Percentiles rank a stretch among this genome's conserved stretches.
These are phyloP conservation scores for Blastobotrys elegans DNA, from an alignment of 1,139 yeast species.

Conservation along the genomic window DNA sequence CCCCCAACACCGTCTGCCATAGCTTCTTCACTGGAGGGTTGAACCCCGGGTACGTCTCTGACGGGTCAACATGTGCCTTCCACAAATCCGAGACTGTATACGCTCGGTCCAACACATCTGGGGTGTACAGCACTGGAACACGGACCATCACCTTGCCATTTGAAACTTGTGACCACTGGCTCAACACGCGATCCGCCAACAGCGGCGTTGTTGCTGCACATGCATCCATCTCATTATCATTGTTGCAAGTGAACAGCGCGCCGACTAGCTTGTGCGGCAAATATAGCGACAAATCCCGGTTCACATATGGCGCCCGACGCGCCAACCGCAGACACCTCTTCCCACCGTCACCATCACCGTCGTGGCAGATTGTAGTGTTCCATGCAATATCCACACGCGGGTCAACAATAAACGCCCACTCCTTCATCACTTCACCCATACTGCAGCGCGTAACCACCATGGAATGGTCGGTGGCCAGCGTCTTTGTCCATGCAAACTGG, in stretches of 20 bases:
- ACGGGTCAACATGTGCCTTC: constrained; percentile 1
- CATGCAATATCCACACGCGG: constrained; percentile 8
- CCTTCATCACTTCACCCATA: constrained; percentile 6
- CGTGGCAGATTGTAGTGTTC: constrained; percentile 11
- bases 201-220: constrained; percentile 11
- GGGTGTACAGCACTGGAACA: constrained; percentile 12
- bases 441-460: constrained; percentile 11
- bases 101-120: constrained; percentile 12
- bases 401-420: background rate
- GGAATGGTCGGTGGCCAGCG: background rate
- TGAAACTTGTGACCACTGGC: constrained; percentile 6
- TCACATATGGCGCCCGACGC: constrained; percentile 8
- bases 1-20: background rate
- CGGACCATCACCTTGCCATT: constrained; percentile 1
- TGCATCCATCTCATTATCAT: background rate
- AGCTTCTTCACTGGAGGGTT: background rate
- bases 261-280: constrained; percentile 12
- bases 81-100: background rate
- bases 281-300: constrained; percentile 8
- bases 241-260: constrained; percentile 5
- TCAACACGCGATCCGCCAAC: constrained; percentile 6
- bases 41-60: constrained; percentile 6
- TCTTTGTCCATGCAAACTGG: background rate
- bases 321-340: constrained; percentile 9
- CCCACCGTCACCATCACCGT: background rate